Evolutionary conservation across 1,284 basidiomycete genomes (phyloP).

Genomic region (Cryptococcus sp.): DNA sequence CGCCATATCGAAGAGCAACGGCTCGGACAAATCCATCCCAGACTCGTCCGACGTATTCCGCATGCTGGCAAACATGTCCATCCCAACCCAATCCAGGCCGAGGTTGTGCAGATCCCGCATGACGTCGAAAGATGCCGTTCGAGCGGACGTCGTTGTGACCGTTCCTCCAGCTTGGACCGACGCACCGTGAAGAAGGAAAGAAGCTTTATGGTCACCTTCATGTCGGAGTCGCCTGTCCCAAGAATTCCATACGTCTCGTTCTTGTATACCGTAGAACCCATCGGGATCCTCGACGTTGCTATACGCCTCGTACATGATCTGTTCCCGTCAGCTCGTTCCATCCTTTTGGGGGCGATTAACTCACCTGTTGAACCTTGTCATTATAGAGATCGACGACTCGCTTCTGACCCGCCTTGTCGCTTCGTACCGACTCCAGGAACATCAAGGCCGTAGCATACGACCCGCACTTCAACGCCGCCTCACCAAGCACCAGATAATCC

Average conservation of each 20-base stretch:
- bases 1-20: slow-evolving; percentile 68
- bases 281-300: slow-evolving; percentile 94
- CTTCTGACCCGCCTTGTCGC: slow-evolving; percentile 47
- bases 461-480: slow-evolving; percentile 68
- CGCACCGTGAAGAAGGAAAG: slow-evolving; percentile 84
- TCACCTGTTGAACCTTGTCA: slow-evolving; percentile 30
- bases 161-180: slow-evolving; percentile 58
- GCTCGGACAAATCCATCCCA: slow-evolving; percentile 37
- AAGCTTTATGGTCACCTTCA: slow-evolving; percentile 84
- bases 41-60: slow-evolving; percentile 1
- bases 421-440: slow-evolving; percentile 75
- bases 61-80: slow-evolving; percentile 34
- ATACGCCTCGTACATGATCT: slow-evolving; percentile 83
- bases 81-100: slow-evolving; percentile 76
- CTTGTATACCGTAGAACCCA: slow-evolving; percentile 88
- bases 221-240: slow-evolving; percentile 82
- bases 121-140: slow-evolving; percentile 40
- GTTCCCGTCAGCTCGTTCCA: slow-evolving; percentile 48
- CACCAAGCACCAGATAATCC: slow-evolving; percentile 65
- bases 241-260: slow-evolving; percentile 67
- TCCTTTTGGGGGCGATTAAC: too few species aligned
- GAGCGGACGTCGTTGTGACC: slow-evolving; percentile 9
- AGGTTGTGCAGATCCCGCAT: slow-evolving; percentile 69
- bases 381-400: slow-evolving; percentile 13
- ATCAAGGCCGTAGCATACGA: slow-evolving; percentile 83